Conservation (phyloP, 352 stramenopile species). For the Pythium oligandrum region DNA sequence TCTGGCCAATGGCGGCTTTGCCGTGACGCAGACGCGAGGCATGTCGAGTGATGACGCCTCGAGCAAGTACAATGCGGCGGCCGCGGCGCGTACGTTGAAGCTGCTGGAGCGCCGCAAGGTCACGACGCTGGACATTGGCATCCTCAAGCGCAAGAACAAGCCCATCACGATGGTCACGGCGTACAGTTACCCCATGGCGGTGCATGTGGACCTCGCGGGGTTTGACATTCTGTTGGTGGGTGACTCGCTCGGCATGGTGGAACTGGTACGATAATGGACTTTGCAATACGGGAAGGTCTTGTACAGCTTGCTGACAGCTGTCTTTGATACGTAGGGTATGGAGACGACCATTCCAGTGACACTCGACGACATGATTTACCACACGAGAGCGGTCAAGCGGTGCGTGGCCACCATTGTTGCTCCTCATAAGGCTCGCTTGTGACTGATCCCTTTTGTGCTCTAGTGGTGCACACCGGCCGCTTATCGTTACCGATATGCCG, state of each 20-base stretch:
- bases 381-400: conserved; percentile 94
- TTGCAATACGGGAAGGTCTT: conserved; percentile 42
- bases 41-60: conserved; percentile 4
- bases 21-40: too few species aligned
- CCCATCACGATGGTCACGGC: conserved; percentile 99
- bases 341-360: conserved; percentile 92
- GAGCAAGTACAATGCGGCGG: conserved; percentile 37
- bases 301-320: conserved; percentile 2
- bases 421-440: too few species aligned
- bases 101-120: conserved; percentile 83
- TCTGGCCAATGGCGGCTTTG: too few species aligned
- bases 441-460: background rate
- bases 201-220: conserved; percentile 96
- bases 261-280: conserved; percentile 78
- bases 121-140: conserved; percentile 75
- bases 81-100: conserved; percentile 69
- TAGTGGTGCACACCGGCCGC: conserved; percentile 72
- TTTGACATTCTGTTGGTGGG: conserved; percentile 98
- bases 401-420: conserved; percentile 12
- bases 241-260: conserved; percentile 98
- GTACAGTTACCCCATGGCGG: conserved; percentile 96
- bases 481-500: conserved; percentile 98
- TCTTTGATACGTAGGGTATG: conserved; percentile 47
- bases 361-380: conserved; percentile 98
- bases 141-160: conserved; percentile 91